These are phyloP conservation scores for Puccinia coronata DNA, from an alignment of 1,284 basidiomycete genomes.

Conservation along the genomic window DNA sequence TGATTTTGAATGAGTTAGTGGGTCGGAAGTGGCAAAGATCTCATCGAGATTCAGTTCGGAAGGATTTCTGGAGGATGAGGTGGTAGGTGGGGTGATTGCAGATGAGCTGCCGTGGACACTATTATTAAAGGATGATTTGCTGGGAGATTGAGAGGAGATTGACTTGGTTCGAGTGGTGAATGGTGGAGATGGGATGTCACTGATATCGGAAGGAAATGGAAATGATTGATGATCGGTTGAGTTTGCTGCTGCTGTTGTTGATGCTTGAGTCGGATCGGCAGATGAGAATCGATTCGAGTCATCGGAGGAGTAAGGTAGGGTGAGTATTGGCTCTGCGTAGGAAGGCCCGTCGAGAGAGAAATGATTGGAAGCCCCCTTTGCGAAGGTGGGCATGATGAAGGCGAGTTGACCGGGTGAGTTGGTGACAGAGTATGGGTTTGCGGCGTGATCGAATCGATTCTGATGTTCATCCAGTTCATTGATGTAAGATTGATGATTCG, in stretches of 20 bases:
- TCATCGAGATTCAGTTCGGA: conserved; percentile 10
- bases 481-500: background rate
- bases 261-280: conserved; percentile 50
- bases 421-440: conserved; percentile 54
- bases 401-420: conserved; percentile 51
- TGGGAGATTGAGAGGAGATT: conserved; percentile 47
- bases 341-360: conserved; percentile 48
- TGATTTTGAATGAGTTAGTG: background rate
- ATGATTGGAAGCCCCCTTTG: conserved; percentile 27
- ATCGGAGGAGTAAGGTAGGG: conserved; percentile 46
- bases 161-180: background rate
- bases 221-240: conserved; percentile 42
- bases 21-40: background rate
- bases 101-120: conserved; percentile 12
- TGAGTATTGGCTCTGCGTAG: conserved; percentile 50
- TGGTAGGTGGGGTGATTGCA: conserved; percentile 4
- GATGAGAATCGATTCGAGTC: conserved; percentile 39
- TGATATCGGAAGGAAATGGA: conserved; percentile 23
- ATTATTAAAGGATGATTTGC: conserved; percentile 55
- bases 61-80: background rate
- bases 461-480: conserved; percentile 26
- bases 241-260: conserved; percentile 51
- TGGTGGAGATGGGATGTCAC: conserved; percentile 2
- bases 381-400: conserved; percentile 50
- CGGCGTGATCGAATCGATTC: conserved; percentile 53